A percentile compares a stretch with the other conserved stretches of the same genome.
Evolutionary conservation across 495 filamentous ascomycete genomes (phyloP).

Genomic region (Podospora pseudoanserina): DNA sequence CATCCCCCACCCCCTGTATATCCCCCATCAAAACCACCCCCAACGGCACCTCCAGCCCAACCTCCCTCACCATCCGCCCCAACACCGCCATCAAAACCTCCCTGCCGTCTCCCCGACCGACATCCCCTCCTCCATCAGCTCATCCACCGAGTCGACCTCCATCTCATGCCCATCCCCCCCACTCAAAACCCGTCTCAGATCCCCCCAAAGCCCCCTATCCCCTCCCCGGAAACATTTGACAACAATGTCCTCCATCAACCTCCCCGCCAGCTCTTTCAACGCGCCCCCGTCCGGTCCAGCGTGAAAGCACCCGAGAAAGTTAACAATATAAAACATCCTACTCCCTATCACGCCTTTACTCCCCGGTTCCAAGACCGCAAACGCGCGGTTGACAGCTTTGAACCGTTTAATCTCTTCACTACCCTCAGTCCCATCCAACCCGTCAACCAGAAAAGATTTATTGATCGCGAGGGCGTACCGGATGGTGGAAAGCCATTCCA

Average conservation of each 20-base stretch:
- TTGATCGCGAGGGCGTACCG: slow-evolving; percentile 23
- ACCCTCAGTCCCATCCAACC: neutral
- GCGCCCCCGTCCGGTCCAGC: neutral
- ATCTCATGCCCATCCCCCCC: neutral
- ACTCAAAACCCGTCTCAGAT: neutral
- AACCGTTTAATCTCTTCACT: slow-evolving; percentile 3
- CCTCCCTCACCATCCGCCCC: neutral
- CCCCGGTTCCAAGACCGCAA: neutral
- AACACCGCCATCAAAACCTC: slow-evolving; percentile 12
- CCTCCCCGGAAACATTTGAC: neutral
- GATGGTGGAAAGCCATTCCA: slow-evolving; percentile 25
- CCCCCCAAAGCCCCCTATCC: neutral
- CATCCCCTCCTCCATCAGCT: neutral
- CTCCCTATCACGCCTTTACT: neutral
- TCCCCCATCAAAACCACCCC: neutral
- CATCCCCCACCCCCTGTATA: neutral
- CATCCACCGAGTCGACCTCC: neutral
- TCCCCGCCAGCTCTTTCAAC: neutral
- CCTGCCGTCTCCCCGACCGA: neutral
- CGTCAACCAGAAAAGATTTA: neutral
- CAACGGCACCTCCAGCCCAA: neutral
- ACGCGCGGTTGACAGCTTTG: slow-evolving; percentile 16
- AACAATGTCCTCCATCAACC: neutral
- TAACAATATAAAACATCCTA: slow-evolving; percentile 6
- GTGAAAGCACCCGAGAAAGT: neutral